phyloP scores from a whole-genome alignment of 345 rosid species.

The Salix dunnii region DNA sequence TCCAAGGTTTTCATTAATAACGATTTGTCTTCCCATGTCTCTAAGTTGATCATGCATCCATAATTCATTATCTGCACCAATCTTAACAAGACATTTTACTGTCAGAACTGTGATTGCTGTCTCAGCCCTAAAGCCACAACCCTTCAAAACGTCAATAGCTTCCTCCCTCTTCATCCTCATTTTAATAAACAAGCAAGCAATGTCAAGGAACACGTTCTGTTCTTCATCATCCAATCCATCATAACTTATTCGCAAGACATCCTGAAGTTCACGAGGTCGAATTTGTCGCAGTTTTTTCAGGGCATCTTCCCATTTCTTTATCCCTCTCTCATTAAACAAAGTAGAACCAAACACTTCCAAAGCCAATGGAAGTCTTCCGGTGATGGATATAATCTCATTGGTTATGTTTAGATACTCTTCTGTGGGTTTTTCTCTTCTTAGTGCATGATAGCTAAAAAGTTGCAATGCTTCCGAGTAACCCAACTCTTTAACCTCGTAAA shows the following conservation, averaged over 20 bases:
- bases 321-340: constrained; percentile 44
- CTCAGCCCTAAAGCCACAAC: constrained; percentile 54
- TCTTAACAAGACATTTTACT: constrained; percentile 57
- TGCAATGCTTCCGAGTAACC: constrained; percentile 30
- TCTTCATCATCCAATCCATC: constrained; percentile 44
- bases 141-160: constrained; percentile 45
- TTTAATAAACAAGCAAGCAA: constrained; percentile 58
- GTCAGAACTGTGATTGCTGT: constrained; percentile 41
- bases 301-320: constrained; percentile 50
- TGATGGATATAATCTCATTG: constrained; percentile 36
- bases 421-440: constrained; percentile 48
- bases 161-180: constrained; percentile 44
- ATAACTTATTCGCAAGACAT: constrained; percentile 49
- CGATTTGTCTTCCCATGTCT: constrained; percentile 77
- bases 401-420: constrained; percentile 26
- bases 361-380: constrained; percentile 63
- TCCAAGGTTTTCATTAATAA: constrained; percentile 10
- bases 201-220: constrained; percentile 56
- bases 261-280: constrained; percentile 38
- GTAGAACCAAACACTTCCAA: constrained; percentile 70
- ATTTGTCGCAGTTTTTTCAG: constrained; percentile 32
- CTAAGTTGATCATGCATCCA: constrained; percentile 79
- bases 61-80: constrained; percentile 20
- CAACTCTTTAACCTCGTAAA: constrained; percentile 52
- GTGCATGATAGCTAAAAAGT: constrained; percentile 60